Evolutionary conservation across 352 stramenopile genomes (phyloP), one percentile per base, ranked within the genome.

Genomic region (Nothophytophthora sp.): DNA sequence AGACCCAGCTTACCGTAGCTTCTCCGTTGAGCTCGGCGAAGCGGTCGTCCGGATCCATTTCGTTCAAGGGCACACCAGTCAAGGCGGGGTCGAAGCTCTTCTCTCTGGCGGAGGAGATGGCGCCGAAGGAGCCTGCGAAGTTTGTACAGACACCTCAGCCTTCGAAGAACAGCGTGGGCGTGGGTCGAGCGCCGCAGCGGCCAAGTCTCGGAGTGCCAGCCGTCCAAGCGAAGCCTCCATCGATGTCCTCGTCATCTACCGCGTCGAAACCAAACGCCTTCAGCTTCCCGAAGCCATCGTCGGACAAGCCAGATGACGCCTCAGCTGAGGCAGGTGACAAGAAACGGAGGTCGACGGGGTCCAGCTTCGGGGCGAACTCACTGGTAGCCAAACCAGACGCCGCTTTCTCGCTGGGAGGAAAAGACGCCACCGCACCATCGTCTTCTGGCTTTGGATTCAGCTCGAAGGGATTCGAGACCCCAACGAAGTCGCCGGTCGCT

Each of bases 21-120:
- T 90, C 80, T 16, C 80, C 80, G 3, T 59, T 88, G 52, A 84
- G 72, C 59, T 70, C 59, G 42, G 51, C 62, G 9, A 86, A 80
- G 50, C 55, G 63, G 18, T 58, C 71, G 23, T 48, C 59, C 2
- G 54, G 41, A 25, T 68, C 76, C 12, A 66, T 88, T 11, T 83
- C 75, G 18, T 86, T 86, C 53, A 85, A 86, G 44, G 61, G 67
- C 12, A 77, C 71, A 4, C 53, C 74, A 9, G 52, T 79, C 22
- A 86, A 87, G 41, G 73, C 70, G 27, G 74, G 72, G 8, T 84
- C 79, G 6, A 84, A 78, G 16, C 39, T 89, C 13, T 86, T 85
- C 19, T 59, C 73, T 15, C 60, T 86, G 20, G 62, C 74, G 15
- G 76, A 86, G 60, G 70, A 79, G n/a, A 86, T 86, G 62, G 43